Percentiles rank a stretch among this genome's conserved stretches.
phyloP scores from a whole-genome alignment of 2,329 filamentous ascomycete species.

The Penicillium expansum region DNA sequence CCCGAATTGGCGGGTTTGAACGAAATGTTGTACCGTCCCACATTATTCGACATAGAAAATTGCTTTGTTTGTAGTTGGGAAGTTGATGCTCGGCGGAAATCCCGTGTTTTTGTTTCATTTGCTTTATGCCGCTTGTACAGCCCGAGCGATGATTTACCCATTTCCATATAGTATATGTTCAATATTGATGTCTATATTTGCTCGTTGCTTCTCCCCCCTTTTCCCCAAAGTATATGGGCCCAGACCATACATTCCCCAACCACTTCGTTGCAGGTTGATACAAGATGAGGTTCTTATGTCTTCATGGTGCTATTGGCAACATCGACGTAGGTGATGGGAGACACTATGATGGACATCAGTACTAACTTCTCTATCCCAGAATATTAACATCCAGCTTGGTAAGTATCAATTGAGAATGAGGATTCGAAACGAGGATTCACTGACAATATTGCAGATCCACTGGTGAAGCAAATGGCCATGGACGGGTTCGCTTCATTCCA shows the following conservation, averaged over 20 bases:
- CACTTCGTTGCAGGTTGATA: slow-evolving; percentile 2
- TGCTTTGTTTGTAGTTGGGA: neutral
- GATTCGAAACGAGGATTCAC: neutral
- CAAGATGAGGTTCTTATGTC: slow-evolving; percentile 28
- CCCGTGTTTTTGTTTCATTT: neutral
- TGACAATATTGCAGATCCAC: slow-evolving; percentile 11
- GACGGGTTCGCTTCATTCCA: slow-evolving; percentile 22
- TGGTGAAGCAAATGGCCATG: slow-evolving; percentile 18
- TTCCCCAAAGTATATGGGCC: slow-evolving; percentile 9
- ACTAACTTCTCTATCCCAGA: slow-evolving; percentile 8
- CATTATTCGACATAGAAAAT: neutral
- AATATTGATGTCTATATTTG: neutral
- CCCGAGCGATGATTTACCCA: slow-evolving; percentile 5
- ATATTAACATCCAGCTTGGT: slow-evolving; percentile 22
- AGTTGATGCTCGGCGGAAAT: slow-evolving; percentile 6
- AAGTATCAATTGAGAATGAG: neutral
- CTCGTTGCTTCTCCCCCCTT: neutral
- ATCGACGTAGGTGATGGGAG: slow-evolving; percentile 20
- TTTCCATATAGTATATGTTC: neutral
- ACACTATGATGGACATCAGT: neutral
- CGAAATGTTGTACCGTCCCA: slow-evolving; percentile 3
- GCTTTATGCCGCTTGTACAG: neutral
- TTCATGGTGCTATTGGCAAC: slow-evolving; percentile 32
- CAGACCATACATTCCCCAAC: neutral
- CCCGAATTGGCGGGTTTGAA: neutral